Evolutionary conservation across 108 stramenopile genomes (phyloP).

Genomic region (Poteriospumella lacustris): DNA sequence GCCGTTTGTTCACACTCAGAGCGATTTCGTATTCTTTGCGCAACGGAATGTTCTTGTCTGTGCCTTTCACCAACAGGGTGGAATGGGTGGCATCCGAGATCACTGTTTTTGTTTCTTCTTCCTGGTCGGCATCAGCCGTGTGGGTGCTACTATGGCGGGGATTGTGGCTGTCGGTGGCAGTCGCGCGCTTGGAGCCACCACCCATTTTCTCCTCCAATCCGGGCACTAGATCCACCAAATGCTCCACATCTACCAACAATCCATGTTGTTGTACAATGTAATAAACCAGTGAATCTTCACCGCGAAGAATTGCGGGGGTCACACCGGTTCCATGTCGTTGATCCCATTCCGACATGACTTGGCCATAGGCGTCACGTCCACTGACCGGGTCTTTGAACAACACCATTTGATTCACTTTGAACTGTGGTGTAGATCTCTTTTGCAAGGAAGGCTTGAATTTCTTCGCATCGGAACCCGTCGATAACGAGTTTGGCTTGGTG

Average conservation of each 20-base stretch:
- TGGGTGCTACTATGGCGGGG: background rate
- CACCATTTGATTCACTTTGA: background rate
- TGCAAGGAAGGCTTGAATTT: background rate
- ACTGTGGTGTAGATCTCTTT: constrained; percentile 1
- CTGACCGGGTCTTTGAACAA: background rate
- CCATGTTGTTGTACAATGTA: background rate
- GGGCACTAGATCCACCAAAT: too few species aligned
- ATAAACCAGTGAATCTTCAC: background rate
- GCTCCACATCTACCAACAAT: background rate
- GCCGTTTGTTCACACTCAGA: background rate
- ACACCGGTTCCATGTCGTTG: background rate
- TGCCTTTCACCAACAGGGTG: background rate
- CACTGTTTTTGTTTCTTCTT: background rate
- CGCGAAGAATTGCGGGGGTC: background rate
- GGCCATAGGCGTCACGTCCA: background rate
- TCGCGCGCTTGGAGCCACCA: background rate
- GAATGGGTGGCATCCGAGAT: background rate
- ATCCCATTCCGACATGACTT: constrained; percentile 12
- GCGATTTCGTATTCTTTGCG: background rate
- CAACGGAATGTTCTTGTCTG: background rate
- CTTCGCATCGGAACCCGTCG: background rate
- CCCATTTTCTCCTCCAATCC: too few species aligned
- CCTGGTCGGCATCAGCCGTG: background rate
- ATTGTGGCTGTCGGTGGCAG: background rate
- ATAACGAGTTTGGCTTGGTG: background rate